phyloP scores from a whole-genome alignment of 2,329 filamentous ascomycete genomes.

The Plectosphaerella plurivora region DNA sequence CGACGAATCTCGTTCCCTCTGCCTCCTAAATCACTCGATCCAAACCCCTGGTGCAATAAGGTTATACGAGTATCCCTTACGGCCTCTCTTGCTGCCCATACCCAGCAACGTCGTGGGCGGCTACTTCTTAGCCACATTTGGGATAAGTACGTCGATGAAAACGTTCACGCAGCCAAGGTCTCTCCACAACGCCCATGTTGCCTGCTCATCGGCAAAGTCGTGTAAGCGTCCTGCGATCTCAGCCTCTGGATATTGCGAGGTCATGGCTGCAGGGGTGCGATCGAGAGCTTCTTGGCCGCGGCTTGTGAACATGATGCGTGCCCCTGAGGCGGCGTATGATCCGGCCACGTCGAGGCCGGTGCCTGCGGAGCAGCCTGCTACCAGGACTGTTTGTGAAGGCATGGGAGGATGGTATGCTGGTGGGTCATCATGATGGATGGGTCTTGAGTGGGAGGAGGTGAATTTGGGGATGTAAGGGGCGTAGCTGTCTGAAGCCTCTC shows the following conservation, averaged over 20 bases:
- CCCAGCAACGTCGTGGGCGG: conserved; percentile 5
- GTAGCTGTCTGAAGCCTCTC: no score
- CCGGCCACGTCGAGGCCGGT: conserved; percentile 62
- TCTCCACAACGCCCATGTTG: conserved; percentile 5
- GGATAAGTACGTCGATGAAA: conserved; percentile 20
- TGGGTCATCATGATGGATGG: no score
- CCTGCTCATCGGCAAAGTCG: neutral
- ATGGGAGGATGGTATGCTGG: no score
- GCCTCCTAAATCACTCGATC: neutral
- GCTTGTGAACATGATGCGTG: conserved; percentile 31
- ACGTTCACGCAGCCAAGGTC: conserved; percentile 8
- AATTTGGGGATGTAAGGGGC: no score
- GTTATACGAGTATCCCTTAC: conserved; percentile 9
- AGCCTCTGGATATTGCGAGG: neutral
- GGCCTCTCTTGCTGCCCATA: conserved; percentile 6
- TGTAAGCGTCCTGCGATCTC: neutral
- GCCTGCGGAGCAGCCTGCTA: conserved; percentile 63
- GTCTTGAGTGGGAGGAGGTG: no score
- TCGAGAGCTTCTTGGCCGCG: conserved; percentile 27
- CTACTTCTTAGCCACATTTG: conserved; percentile 14
- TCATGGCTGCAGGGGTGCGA: conserved; percentile 18
- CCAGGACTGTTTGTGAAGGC: conserved; percentile 47
- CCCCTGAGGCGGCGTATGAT: conserved; percentile 41
- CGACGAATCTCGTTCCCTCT: neutral
- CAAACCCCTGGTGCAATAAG: neutral